Evolutionary conservation across 441 rosid species (phyloP).

Genomic region (Monsonia emarginata): DNA sequence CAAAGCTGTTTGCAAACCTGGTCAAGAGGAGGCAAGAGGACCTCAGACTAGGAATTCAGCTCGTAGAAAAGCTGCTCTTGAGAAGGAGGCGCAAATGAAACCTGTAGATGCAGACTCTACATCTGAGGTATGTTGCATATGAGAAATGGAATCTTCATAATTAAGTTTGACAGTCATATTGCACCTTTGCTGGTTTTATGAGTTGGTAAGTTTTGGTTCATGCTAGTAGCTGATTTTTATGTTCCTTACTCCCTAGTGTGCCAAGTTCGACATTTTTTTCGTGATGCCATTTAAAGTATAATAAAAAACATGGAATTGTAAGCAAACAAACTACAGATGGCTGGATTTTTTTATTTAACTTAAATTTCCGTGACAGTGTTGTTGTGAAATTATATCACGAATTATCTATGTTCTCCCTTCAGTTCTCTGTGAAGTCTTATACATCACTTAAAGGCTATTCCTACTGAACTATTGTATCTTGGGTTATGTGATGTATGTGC

Average conservation of each 20-base stretch:
- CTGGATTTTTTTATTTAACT: no score
- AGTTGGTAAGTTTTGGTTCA: background rate
- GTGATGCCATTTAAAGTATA: background rate
- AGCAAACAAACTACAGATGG: background rate
- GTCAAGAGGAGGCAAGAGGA: conserved; percentile 66
- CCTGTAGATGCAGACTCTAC: conserved; percentile 66
- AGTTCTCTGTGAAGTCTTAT: no score
- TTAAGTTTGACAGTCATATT: background rate
- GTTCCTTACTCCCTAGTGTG: background rate
- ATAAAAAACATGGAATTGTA: background rate
- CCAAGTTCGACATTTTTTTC: background rate
- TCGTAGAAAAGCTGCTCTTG: conserved; percentile 74
- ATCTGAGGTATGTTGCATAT: conserved; percentile 63
- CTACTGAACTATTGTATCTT: background rate
- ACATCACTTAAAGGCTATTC: background rate
- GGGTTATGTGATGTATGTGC: background rate
- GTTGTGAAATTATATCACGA: no score
- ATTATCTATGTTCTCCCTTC: no score
- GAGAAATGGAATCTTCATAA: background rate
- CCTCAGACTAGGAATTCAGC: conserved; percentile 93
- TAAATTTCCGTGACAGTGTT: no score
- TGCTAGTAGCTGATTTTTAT: background rate
- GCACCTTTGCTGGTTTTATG: background rate
- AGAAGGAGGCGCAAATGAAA: conserved; percentile 69
- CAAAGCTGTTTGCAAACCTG: conserved; percentile 82